Evolutionary conservation across 805 yeast species (phyloP).

Genomic region (Maudiozyma serrabonitensis): DNA sequence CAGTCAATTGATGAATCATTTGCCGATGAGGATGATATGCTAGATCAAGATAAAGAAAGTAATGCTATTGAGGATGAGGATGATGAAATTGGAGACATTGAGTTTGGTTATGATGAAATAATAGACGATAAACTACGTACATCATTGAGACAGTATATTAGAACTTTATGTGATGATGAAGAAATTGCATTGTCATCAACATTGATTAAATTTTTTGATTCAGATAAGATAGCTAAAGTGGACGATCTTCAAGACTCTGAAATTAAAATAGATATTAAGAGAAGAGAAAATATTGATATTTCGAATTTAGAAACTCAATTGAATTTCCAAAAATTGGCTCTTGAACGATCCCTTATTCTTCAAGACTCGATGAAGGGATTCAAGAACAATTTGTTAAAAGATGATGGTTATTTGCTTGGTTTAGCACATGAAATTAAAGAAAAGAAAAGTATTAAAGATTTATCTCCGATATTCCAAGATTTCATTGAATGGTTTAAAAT

Average conservation of each 20-base stretch:
- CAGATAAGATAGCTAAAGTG: constrained; percentile 29
- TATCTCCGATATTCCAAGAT: constrained; percentile 58
- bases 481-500: constrained; percentile 77
- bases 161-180: constrained; percentile 40
- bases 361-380: constrained; percentile 50
- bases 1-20: constrained; percentile 4
- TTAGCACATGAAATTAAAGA: constrained; percentile 59
- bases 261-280: constrained; percentile 39
- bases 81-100: not conserved
- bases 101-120: constrained; percentile 26
- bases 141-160: constrained; percentile 65
- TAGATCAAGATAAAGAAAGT: constrained; percentile 5
- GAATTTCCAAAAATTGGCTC: constrained; percentile 63
- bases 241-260: constrained; percentile 2
- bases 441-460: constrained; percentile 40
- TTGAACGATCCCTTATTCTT: constrained; percentile 44
- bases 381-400: constrained; percentile 42
- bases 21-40: constrained; percentile 2
- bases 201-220: constrained; percentile 43
- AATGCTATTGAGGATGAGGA: constrained; percentile 12
- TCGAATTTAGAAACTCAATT: constrained; percentile 51
- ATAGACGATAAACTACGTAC: constrained; percentile 71
- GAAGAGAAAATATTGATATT: constrained; percentile 54
- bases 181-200: constrained; percentile 45
- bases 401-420: constrained; percentile 45